Base-by-base conservation (phyloP, 148 eudicot species). In the Heliosperma pusillum region DNA sequence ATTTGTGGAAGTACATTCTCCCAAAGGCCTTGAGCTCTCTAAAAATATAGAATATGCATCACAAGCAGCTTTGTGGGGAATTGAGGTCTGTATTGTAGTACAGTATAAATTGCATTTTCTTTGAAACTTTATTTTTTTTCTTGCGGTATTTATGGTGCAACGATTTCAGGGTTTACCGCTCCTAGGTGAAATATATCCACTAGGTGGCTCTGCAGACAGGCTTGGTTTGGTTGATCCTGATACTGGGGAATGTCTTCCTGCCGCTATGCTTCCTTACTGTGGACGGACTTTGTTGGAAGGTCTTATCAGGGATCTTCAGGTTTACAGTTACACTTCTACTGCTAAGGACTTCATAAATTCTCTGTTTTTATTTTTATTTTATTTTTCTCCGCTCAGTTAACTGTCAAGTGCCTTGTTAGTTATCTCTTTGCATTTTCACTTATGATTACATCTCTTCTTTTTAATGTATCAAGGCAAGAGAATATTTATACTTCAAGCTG, bases 201-300 rank as follows among this genome's bases (percentile, higher is more conserved):
- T 95, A 61, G 99, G 97, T 75, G 99, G 99, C 79, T 86, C 99
- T 66, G 99, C 96, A 50, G 99, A 95, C 78, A 89, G 99, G 89
- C 97, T 95, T 88, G 97, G 94, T 66, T 88, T 95, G 77, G 92
- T 92, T 70, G 97, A 95, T 77, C 78, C 93, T 62, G 85, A 83
- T 62, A 85, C 97, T 36, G 96, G 96, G 77, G 99, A 95, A 84
- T 95, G 90, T 81, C 97, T 95, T 77, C 99, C 99, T 76, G 99
- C 99, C 52, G 99, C 99, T 76, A 89, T 92, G 97, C 97, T 95
- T 84, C 99, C 97, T 12, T 95, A 80, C 78, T 87, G 93, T 77
- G 97, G 99, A 66, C 86, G 91, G 70, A 92, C 99, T 67, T 84
- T 95, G 81, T 85, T 95, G 79, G 99, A 95, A 86, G 97, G 99